Evolutionary conservation across 1,284 basidiomycete species (phyloP), one percentile per base, ranked within the genome.

Genomic region (Paramarasmius palmivorus): DNA sequence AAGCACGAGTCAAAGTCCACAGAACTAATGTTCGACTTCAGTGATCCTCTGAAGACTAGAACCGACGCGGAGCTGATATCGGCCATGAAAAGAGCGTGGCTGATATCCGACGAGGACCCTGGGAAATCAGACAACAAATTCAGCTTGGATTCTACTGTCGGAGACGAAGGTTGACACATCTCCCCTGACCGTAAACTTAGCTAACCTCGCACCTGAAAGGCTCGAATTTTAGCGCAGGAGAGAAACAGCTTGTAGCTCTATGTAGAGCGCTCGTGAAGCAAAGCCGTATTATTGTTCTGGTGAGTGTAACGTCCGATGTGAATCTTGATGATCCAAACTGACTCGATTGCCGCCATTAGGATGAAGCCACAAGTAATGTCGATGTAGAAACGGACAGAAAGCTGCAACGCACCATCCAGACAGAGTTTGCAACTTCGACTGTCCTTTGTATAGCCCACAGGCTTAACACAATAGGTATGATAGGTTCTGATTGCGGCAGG

Each of bases 371-470:
- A 0, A 90, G 89, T 17, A 89, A 80, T 44, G 88, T 93, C 19
- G 92, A 95, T 59, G 82, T 88, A 29, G 90, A 91, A 63, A 92
- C 87, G 23, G 90, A 93, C 65, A 78, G 86, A 2, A 87, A 86
- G 67, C 73, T 93, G 39, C 90, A 91, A 59, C 73, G 75, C 20
- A 90, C 89, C 0, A 90, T 93, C 55, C 82, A 84, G 60, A 78
- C 78, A 23, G 87, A 90, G 61, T 91, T 92, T 62, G 73, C 79
- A 1, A 57, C 71, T 1, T 79, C 78, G 22, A 86, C 84, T 2
- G 38, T 58, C 3, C 32, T 58, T 29, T 56, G 54, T 62, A 89
- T 92, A 49, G 89, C 88, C 1, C 88, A 90, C 69, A 78, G 91
- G 8, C 69, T 92, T 47, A 86, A 89, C 54, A 93, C 90, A 1